Percentiles rank a stretch among this genome's conserved stretches.
phyloP scores from a whole-genome alignment of 2,329 filamentous ascomycete genomes.

The Furcasterigmium sp. region DNA sequence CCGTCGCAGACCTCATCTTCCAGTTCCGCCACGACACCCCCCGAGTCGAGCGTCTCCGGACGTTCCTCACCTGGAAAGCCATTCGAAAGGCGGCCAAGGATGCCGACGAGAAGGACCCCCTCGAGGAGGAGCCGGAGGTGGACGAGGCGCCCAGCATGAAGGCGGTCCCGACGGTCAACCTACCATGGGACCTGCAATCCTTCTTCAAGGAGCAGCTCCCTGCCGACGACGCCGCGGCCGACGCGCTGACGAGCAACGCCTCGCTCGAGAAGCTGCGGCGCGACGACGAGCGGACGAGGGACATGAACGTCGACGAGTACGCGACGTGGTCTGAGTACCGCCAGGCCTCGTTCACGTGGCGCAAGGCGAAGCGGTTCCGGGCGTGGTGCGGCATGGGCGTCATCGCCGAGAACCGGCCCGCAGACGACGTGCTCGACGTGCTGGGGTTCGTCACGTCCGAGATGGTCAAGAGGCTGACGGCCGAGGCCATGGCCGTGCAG shows the following conservation, averaged over 20 bases:
- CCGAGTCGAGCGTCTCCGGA: slow-evolving; percentile 14
- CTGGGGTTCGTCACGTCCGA: slow-evolving; percentile 14
- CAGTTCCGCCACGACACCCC: slow-evolving; percentile 15
- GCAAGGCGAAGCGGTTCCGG: slow-evolving; percentile 14
- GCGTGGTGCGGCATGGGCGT: slow-evolving; percentile 14
- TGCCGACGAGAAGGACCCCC: slow-evolving; percentile 9
- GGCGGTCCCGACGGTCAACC: slow-evolving; percentile 3
- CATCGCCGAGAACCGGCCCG: slow-evolving; percentile 11
- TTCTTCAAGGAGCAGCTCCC: slow-evolving; percentile 9
- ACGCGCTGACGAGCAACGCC: slow-evolving; percentile 4
- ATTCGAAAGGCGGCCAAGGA: slow-evolving; percentile 15
- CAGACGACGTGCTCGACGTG: slow-evolving; percentile 14
- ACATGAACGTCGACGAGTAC: slow-evolving; percentile 16
- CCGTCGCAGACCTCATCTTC: slow-evolving; percentile 17
- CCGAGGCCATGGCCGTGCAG: slow-evolving; percentile 8
- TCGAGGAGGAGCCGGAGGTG: slow-evolving; percentile 8
- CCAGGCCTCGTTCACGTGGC: slow-evolving; percentile 15
- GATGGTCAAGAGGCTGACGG: slow-evolving; percentile 13
- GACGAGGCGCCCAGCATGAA: neutral
- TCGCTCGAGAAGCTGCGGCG: slow-evolving; percentile 10
- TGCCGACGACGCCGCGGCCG: slow-evolving; percentile 5
- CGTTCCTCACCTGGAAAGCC: slow-evolving; percentile 16
- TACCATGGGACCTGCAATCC: slow-evolving; percentile 10
- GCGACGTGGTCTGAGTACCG: slow-evolving; percentile 15
- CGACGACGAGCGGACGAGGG: slow-evolving; percentile 11